These are phyloP conservation scores for Cochlearia excelsa DNA, from an alignment of 345 rosid species.

Conservation along the genomic window DNA sequence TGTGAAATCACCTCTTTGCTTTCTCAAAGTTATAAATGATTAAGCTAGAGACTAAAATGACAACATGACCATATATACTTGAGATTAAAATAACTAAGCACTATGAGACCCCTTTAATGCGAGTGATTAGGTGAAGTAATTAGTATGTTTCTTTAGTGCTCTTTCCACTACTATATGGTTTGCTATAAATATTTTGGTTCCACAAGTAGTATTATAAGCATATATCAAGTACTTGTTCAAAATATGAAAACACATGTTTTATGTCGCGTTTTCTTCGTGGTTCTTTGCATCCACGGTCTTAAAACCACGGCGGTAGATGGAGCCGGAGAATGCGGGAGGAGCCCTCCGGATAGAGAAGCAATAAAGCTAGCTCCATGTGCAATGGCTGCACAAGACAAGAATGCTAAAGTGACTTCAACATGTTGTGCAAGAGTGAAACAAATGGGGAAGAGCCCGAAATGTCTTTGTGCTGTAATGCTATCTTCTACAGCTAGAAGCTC, in stretches of 20 bases:
- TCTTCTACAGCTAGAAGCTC: slow-evolving; percentile 70
- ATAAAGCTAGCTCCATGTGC: slow-evolving; percentile 83
- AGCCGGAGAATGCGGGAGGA: slow-evolving; percentile 77
- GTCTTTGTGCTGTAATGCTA: slow-evolving; percentile 87
- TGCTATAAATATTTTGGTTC: slow-evolving; percentile 43
- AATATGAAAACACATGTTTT: slow-evolving; percentile 42
- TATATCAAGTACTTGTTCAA: slow-evolving; percentile 21
- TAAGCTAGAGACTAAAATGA: slow-evolving; percentile 29
- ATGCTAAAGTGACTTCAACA: slow-evolving; percentile 53
- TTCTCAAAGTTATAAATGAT: slow-evolving; percentile 29
- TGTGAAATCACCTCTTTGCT: slow-evolving; percentile 24
- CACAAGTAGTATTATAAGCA: slow-evolving; percentile 10
- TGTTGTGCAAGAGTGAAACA: slow-evolving; percentile 70
- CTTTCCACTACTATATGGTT: slow-evolving; percentile 51
- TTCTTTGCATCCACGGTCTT: slow-evolving; percentile 36
- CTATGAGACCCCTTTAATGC: slow-evolving; percentile 20
- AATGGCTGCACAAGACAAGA: slow-evolving; percentile 54
- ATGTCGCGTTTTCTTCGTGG: slow-evolving; percentile 39
- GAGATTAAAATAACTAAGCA: slow-evolving; percentile 34
- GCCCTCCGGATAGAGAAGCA: slow-evolving; percentile 77
- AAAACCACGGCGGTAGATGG: slow-evolving; percentile 46
- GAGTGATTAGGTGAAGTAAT: slow-evolving; percentile 47
- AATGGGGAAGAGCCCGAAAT: slow-evolving; percentile 69
- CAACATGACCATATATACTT: slow-evolving; percentile 34
- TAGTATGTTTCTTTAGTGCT: slow-evolving; percentile 52